Evolutionary conservation across 768 basidiomycete genomes (phyloP).

Genomic region (Gloeopeniophorella convolvens): DNA sequence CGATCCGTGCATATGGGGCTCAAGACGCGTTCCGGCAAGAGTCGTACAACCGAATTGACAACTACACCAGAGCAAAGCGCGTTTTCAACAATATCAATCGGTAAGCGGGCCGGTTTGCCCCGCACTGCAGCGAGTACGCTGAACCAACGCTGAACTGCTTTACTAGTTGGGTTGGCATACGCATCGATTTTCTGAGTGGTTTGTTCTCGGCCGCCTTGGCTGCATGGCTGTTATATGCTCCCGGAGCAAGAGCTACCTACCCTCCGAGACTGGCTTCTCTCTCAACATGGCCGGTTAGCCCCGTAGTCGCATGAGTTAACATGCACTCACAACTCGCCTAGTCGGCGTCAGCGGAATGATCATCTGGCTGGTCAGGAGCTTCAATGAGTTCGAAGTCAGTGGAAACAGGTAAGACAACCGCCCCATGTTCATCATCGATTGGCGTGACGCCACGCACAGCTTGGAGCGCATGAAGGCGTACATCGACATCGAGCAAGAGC

Average conservation of each 20-base stretch:
- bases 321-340: constrained; percentile 8
- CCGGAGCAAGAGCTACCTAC: constrained; percentile 29
- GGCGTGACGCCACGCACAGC: constrained; percentile 28
- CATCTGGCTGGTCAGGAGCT: constrained; percentile 37
- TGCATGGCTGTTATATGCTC: constrained; percentile 42
- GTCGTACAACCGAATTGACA: constrained; percentile 39
- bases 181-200: constrained; percentile 49
- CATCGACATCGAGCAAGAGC: constrained; percentile 48
- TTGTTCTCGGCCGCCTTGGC: constrained; percentile 43
- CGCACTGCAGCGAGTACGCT: no score
- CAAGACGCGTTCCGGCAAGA: constrained; percentile 37
- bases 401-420: constrained; percentile 24
- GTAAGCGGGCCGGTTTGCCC: constrained; percentile 19
- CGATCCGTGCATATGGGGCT: constrained; percentile 52
- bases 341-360: constrained; percentile 51
- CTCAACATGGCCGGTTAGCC: constrained; percentile 34
- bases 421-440: background rate
- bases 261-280: constrained; percentile 34
- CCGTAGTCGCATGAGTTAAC: background rate
- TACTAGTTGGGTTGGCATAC: constrained; percentile 39
- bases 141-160: no score
- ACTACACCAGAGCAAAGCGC: constrained; percentile 34
- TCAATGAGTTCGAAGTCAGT: constrained; percentile 38
- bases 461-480: constrained; percentile 47
- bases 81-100: constrained; percentile 43